These are phyloP conservation scores for Tylopilus sp. DNA, from an alignment of 1,284 basidiomycete species.

Conservation along the genomic window DNA sequence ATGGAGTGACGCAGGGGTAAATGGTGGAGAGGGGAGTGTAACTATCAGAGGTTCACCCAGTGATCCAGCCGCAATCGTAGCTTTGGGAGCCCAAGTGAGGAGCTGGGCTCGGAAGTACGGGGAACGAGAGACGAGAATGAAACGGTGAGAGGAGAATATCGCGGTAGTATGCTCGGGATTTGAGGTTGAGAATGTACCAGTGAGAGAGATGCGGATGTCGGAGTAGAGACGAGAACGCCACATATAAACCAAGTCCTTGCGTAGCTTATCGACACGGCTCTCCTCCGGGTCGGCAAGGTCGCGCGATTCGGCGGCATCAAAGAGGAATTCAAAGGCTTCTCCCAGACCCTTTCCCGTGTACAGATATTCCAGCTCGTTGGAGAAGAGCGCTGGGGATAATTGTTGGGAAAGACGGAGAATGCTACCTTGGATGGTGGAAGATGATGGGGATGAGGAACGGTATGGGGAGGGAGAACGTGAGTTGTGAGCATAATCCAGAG, in stretches of 20 bases:
- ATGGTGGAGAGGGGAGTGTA: conserved; percentile 84
- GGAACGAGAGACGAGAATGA: conserved; percentile 85
- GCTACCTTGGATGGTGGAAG: conserved; percentile 37
- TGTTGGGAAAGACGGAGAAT: conserved; percentile 57
- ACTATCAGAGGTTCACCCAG: conserved; percentile 52
- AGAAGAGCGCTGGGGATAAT: conserved; percentile 72
- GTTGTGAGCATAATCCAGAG: conserved; percentile 41
- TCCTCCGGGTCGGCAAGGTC: conserved; percentile 50
- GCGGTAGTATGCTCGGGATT: conserved; percentile 68
- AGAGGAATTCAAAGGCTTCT: conserved; percentile 85
- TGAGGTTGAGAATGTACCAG: conserved; percentile 54
- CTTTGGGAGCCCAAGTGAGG: conserved; percentile 47
- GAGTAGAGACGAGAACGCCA: conserved; percentile 91
- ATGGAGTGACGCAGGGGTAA: conserved; percentile 90
- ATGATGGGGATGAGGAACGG: conserved; percentile 42
- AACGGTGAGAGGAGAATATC: conserved; percentile 87
- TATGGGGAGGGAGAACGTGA: conserved; percentile 57
- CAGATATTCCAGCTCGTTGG: conserved; percentile 84
- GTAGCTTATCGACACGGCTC: conserved; percentile 77
- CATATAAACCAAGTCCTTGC: conserved; percentile 91
- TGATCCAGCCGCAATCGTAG: conserved; percentile 26
- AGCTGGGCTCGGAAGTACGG: conserved; percentile 82
- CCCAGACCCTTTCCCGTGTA: conserved; percentile 86
- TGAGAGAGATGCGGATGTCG: conserved; percentile 78
- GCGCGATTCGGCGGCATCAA: conserved; percentile 60